Evolutionary conservation across 805 yeast species (phyloP).

Genomic region (Diddensiella santjacobensis): DNA sequence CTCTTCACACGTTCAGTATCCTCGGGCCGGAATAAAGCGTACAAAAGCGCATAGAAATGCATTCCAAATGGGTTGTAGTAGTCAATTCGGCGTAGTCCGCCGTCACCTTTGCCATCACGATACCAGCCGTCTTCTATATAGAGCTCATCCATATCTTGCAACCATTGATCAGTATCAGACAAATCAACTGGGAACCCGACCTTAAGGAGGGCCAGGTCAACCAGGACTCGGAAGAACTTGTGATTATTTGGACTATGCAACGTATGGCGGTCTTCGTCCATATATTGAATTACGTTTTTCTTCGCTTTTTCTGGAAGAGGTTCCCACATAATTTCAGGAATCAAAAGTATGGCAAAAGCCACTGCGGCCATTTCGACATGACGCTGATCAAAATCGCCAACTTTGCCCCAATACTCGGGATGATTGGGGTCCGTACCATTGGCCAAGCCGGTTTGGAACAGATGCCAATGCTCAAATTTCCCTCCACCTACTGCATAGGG

Average conservation of each 20-base stretch:
- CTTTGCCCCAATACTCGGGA: slow-evolving; percentile 31
- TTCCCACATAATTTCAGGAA: slow-evolving; percentile 30
- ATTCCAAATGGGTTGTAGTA: slow-evolving; percentile 35
- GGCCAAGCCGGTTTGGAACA: slow-evolving; percentile 27
- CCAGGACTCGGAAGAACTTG: slow-evolving; percentile 32
- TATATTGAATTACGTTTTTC: slow-evolving; percentile 22
- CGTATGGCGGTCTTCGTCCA: slow-evolving; percentile 23
- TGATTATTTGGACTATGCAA: slow-evolving; percentile 27
- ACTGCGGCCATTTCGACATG: slow-evolving; percentile 34
- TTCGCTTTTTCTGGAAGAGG: slow-evolving; percentile 26
- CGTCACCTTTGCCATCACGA: slow-evolving; percentile 27
- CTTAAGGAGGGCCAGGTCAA: slow-evolving; percentile 29
- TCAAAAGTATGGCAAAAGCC: slow-evolving; percentile 28
- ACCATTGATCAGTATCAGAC: slow-evolving; percentile 17
- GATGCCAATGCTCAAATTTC: slow-evolving; percentile 26
- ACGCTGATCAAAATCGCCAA: slow-evolving; percentile 27
- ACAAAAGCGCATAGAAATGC: slow-evolving; percentile 31
- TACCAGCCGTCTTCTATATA: slow-evolving; percentile 34
- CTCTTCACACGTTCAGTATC: slow-evolving; percentile 20
- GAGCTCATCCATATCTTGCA: slow-evolving; percentile 26
- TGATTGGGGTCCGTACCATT: slow-evolving; percentile 31
- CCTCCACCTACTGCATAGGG: slow-evolving; percentile 27
- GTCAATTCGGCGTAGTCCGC: slow-evolving; percentile 24
- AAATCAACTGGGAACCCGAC: slow-evolving; percentile 24
- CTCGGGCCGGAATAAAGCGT: slow-evolving; percentile 16